Conservation (phyloP, 352 stramenopile species). For the Globisporangium megalacanthum region DNA sequence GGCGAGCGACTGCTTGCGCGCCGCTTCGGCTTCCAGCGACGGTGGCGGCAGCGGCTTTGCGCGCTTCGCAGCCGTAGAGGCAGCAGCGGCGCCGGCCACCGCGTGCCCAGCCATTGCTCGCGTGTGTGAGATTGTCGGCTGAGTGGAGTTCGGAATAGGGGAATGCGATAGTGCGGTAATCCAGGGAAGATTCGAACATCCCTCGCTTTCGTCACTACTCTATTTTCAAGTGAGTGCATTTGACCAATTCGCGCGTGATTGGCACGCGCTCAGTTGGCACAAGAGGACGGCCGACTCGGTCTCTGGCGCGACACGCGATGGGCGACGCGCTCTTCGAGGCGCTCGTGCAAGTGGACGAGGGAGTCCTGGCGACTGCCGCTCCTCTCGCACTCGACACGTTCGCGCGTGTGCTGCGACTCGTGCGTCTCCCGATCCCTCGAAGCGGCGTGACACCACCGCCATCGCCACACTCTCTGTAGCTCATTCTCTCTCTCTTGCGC, state of each 20-base stretch:
- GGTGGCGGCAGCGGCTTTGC: conserved; percentile 7
- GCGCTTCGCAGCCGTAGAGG: conserved; percentile 18
- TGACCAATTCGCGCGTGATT: not conserved
- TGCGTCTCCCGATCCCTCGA: conserved; percentile 9
- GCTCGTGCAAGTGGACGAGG: conserved; percentile 63
- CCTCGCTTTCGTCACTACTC: too few species aligned
- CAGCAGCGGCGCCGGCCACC: conserved; percentile 25
- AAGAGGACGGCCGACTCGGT: too few species aligned
- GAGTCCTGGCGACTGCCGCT: conserved; percentile 56
- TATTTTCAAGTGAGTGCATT: not conserved
- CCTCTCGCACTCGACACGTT: conserved; percentile 39
- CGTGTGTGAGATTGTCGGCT: too few species aligned
- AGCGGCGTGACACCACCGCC: too few species aligned
- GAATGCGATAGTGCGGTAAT: too few species aligned
- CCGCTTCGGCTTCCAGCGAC: conserved; percentile 16
- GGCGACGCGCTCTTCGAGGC: conserved; percentile 37
- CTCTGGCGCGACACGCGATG: not conserved
- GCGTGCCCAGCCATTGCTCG: not conserved
- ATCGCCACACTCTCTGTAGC: too few species aligned
- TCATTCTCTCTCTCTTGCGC: not conserved
- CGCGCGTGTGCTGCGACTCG: conserved; percentile 43
- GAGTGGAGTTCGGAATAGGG: too few species aligned
- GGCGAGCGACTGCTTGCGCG: conserved; percentile 23
- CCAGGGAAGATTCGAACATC: too few species aligned
- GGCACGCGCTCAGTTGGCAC: too few species aligned